Evolutionary conservation across 1,284 basidiomycete species (phyloP).

Genomic region (Ganoderma sp.): DNA sequence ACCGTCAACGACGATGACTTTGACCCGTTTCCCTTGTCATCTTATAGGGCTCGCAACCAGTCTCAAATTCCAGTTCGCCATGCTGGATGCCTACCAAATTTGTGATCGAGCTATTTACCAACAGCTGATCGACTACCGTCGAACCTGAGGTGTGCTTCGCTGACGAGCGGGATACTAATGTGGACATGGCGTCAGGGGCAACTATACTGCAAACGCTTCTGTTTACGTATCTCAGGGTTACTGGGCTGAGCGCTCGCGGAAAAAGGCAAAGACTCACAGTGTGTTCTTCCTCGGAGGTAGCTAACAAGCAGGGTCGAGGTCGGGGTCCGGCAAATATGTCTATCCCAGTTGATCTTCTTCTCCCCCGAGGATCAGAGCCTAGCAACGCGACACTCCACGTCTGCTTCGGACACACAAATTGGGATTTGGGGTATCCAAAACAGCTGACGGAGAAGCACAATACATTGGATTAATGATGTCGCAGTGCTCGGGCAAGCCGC

Average conservation of each 20-base stretch:
- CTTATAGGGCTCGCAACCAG: neutral
- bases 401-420: neutral
- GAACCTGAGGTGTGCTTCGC: neutral
- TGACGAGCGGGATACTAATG: constrained; percentile 1
- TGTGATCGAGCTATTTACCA: neutral
- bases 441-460: neutral
- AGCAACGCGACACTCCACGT: neutral
- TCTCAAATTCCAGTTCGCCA: neutral
- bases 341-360: neutral
- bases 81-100: neutral
- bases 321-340: neutral
- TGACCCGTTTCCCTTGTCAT: neutral
- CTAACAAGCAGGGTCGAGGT: neutral
- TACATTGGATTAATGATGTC: constrained; percentile 46
- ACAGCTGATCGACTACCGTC: neutral
- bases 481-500: constrained; percentile 65
- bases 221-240: neutral
- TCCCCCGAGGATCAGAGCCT: neutral
- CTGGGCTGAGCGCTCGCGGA: neutral
- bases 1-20: neutral
- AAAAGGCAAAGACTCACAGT: neutral
- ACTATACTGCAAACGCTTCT: neutral
- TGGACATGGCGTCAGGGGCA: neutral
- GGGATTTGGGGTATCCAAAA: neutral
- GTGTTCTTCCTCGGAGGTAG: neutral